Conservation (phyloP, 495 filamentous ascomycete genomes). For the Sabuloglossum arenarium region DNA sequence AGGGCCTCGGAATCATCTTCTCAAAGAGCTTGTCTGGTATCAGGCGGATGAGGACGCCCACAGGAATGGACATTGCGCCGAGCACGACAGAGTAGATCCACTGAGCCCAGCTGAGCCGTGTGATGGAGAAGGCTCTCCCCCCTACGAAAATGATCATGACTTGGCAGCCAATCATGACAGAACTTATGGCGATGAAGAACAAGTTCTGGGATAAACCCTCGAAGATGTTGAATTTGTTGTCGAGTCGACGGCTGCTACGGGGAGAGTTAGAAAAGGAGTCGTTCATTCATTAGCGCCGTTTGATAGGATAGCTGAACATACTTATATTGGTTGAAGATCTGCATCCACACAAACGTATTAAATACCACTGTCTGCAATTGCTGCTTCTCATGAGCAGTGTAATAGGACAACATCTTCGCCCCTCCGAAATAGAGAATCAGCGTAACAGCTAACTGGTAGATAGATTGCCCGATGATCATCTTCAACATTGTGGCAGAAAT, state of each 20-base stretch:
- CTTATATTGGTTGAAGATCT: conserved; percentile 81
- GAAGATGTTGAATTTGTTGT: conserved; percentile 81
- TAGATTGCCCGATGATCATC: conserved; percentile 78
- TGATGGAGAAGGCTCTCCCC: conserved; percentile 45
- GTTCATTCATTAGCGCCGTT: too few relatives aligned
- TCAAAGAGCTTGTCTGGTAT: conserved; percentile 47
- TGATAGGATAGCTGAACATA: too few relatives aligned
- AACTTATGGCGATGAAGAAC: conserved; percentile 67
- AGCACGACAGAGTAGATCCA: conserved; percentile 59
- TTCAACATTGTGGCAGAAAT: conserved; percentile 80
- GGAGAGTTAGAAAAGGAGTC: background rate
- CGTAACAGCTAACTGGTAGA: conserved; percentile 62
- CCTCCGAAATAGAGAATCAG: conserved; percentile 66
- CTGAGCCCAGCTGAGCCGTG: conserved; percentile 36
- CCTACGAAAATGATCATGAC: conserved; percentile 62
- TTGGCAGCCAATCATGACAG: conserved; percentile 68
- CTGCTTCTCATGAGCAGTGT: conserved; percentile 15
- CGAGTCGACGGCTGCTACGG: conserved; percentile 56
- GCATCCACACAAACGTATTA: conserved; percentile 91
- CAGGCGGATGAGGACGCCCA: conserved; percentile 50
- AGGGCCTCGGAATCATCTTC: conserved; percentile 24
- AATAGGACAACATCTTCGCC: conserved; percentile 37
- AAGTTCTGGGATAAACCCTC: conserved; percentile 59
- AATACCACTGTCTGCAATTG: conserved; percentile 53
- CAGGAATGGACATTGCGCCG: conserved; percentile 46